Percentiles rank a stretch among this genome's conserved stretches.
Evolutionary conservation across 139 green algal species (phyloP).

Genomic region (Auxenochlorella pyrenoidosa): DNA sequence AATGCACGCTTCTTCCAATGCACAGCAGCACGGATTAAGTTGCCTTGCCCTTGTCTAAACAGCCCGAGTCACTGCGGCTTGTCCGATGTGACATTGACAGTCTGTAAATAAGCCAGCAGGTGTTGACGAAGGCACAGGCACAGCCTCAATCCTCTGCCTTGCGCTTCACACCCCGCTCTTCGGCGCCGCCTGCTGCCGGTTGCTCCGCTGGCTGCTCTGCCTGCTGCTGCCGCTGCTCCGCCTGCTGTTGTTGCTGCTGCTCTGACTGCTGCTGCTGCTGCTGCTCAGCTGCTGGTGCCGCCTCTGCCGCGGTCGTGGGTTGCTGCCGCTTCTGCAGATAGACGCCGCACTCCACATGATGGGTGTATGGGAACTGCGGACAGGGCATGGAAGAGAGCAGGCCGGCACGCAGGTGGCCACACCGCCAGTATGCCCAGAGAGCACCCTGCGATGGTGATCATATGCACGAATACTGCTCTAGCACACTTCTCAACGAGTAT

Average conservation of each 20-base stretch:
- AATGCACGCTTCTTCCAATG: too few relatives aligned
- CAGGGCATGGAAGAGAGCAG: background rate
- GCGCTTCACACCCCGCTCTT: conserved; percentile 9
- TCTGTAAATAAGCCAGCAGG: too few relatives aligned
- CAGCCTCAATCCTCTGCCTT: conserved; percentile 20
- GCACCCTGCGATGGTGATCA: background rate
- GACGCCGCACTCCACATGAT: conserved; percentile 89
- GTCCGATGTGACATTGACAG: too few relatives aligned
- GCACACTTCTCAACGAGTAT: background rate
- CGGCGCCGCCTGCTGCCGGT: background rate
- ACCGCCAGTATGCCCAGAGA: background rate
- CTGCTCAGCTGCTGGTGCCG: background rate
- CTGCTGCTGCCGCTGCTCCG: conserved; percentile 24
- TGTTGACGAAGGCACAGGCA: too few relatives aligned
- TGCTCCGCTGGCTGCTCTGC: background rate
- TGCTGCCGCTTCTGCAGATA: conserved; percentile 58
- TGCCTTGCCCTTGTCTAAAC: too few relatives aligned
- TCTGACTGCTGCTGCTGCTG: background rate
- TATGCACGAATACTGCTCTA: background rate
- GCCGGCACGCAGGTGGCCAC: background rate
- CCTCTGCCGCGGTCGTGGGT: background rate
- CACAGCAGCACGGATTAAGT: too few relatives aligned
- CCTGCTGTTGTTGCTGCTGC: background rate
- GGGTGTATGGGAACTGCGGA: conserved; percentile 90
- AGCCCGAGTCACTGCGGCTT: too few relatives aligned